Evolutionary conservation across 2,329 filamentous ascomycete species (phyloP), one percentile per base, ranked within the genome.

Genomic region (Stemphylium vesicarium): DNA sequence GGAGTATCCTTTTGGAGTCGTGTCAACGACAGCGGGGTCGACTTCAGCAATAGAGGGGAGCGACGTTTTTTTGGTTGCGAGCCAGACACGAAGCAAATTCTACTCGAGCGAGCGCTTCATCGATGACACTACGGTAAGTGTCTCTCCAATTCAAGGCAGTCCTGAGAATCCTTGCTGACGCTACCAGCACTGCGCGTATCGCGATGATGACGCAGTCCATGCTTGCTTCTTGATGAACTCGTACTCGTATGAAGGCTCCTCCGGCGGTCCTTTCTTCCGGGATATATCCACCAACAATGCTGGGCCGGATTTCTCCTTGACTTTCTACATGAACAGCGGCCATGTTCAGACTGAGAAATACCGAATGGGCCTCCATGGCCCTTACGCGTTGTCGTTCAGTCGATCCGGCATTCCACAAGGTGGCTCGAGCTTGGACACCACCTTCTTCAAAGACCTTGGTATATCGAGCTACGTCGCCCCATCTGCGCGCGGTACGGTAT

Each of bases 81-180:
- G 85, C 18, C 77, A 89, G 69, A 89, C 87, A 0, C 82, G 87
- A 35, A 86, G 83, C 73, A 90, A 90, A 72, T 90, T 89, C 78
- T 90, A 87, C 76, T 88, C 85, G 2, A 86, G 84, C 54, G 79
- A 87, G 58, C 81, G 86, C n/a, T 89, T 88, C 73, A 89, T 90
- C 66, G 87, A 90, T 68, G 86, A 88, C 63, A 50, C 46, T 15
- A 50, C 45, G 38, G 65, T 66, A 41, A 13, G 63, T 54, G 2
- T 38, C 13, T 20, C 36, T 12, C 12, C 11, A 6, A n/a, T 4
- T 12, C 32, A 18, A 16, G 26, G 6, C 3, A 20, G 9, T 22
- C 18, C 31, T 7, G 4, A 8, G 24, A 12, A 13, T 7, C 7
- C 7, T 32, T 16, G 20, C 44, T 46, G 18, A 43, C 4, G 1